Evolutionary conservation across 345 rosid genomes (phyloP).

Genomic region (Sisymbrium altissimum): DNA sequence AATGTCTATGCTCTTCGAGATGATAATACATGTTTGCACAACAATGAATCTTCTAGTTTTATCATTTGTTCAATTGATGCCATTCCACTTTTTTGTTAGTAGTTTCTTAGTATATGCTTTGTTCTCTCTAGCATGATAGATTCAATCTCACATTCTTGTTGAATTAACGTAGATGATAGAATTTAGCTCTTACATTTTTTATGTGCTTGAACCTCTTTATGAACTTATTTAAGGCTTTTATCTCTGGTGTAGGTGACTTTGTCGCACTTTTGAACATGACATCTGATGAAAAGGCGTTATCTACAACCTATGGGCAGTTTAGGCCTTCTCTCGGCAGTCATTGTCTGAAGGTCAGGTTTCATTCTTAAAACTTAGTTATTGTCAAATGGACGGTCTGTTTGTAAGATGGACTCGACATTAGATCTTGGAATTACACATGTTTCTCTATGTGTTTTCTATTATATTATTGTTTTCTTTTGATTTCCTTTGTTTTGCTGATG

Average conservation of each 20-base stretch:
- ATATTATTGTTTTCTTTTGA: not conserved
- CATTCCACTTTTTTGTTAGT: constrained; percentile 7
- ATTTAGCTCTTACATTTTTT: constrained; percentile 10
- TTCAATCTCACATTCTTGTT: constrained; percentile 4
- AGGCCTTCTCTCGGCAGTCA: constrained; percentile 97
- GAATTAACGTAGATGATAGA: not conserved
- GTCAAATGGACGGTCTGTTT: not conserved
- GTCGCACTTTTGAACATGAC: constrained; percentile 62
- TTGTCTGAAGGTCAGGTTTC: constrained; percentile 74
- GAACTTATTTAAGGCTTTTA: not conserved
- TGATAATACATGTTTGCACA: not conserved
- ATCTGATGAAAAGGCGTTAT: constrained; percentile 79
- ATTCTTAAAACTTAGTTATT: not conserved
- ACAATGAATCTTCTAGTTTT: not conserved
- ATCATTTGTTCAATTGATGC: not conserved
- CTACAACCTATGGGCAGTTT: constrained; percentile 86
- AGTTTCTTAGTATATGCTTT: constrained; percentile 1
- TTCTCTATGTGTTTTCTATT: not conserved
- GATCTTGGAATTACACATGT: not conserved
- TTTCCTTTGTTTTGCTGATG: not conserved
- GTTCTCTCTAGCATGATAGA: constrained; percentile 3
- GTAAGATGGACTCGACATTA: not conserved
- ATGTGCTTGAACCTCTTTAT: not conserved
- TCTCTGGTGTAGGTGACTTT: constrained; percentile 62
- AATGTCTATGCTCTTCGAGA: not conserved